A percentile compares a stretch with the other conserved stretches of the same genome.
phyloP scores from a whole-genome alignment of 2,329 filamentous ascomycete genomes.

The Leptographium lundbergii region DNA sequence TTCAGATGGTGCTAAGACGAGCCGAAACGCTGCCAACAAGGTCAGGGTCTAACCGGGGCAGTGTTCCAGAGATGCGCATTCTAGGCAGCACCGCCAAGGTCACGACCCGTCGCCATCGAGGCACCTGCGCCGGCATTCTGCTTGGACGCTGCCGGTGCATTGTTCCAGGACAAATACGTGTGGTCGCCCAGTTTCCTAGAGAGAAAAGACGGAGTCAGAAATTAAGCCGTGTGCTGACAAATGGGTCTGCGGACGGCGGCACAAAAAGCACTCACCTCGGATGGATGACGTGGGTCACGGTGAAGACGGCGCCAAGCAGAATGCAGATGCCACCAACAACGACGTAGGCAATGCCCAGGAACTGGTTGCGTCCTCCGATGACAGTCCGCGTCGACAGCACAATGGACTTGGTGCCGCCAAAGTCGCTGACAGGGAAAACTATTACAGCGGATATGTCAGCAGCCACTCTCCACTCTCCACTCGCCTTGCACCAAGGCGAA shows the following conservation, averaged over 20 bases:
- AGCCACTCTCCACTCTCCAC: not conserved
- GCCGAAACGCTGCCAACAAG: not conserved
- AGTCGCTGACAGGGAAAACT: conserved; percentile 73
- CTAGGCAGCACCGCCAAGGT: conserved; percentile 22
- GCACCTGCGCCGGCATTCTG: conserved; percentile 27
- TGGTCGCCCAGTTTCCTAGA: conserved; percentile 90
- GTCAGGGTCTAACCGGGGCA: not conserved
- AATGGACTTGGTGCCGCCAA: conserved; percentile 80
- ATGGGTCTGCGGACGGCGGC: not conserved
- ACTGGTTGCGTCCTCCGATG: conserved; percentile 89
- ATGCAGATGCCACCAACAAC: conserved; percentile 91
- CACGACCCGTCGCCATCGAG: conserved; percentile 40
- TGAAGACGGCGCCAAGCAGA: conserved; percentile 76
- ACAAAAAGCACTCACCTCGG: conserved; percentile 51
- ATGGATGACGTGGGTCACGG: conserved; percentile 78
- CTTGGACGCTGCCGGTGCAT: conserved; percentile 31
- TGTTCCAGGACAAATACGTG: conserved; percentile 94
- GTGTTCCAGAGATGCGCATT: not conserved
- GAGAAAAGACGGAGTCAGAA: not conserved
- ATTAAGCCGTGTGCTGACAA: not conserved
- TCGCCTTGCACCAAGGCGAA: no score
- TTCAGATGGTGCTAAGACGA: not conserved
- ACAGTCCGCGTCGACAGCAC: conserved; percentile 81
- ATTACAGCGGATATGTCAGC: conserved; percentile 3
- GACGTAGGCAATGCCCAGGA: conserved; percentile 91